Evolutionary conservation across 2,329 filamentous ascomycete species (phyloP), one percentile per base, ranked within the genome.

Genomic region (Trichoderma sp.): DNA sequence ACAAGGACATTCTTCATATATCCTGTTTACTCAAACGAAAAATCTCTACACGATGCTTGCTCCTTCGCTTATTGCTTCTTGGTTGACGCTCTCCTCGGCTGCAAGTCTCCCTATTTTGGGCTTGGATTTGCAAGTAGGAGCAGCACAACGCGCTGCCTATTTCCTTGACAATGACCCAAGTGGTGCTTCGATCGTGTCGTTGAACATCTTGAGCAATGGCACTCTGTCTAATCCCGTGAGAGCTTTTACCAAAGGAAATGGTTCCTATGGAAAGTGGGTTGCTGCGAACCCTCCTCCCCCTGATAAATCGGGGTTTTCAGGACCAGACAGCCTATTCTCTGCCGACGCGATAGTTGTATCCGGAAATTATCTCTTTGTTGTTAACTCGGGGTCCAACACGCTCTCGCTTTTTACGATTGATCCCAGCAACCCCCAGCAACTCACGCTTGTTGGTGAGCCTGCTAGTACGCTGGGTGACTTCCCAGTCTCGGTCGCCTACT

Each of bases 81-180:
- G 21, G n/a, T 10, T 49, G 46, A 24, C 46, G 21, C 46, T 49
- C 46, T 49, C 8, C 46, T 49, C 46, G 46, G 46, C 46, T 13
- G 13, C 46, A 49, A 49, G n/a, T 5, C n/a, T 49, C n/a, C 46
- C 46, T 8, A 3, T 11, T 13, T 21, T 24, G 21, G 46, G 11
- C 8, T 49, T 10, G 14, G 11, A 49, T 21, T 11, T 21, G 32
- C 21, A 59, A 18, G 34, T 21, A 39, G 18, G 13, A 16, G 14
- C 32, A 59, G 56, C 34, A 59, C 34, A n/a, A 59, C 56, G 56
- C 21, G 56, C 56, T 16, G 56, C 34, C 26, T 59, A 59, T 39
- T 59, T 59, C 21, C 56, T 59, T 18, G 56, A 59, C 11, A 59
- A 59, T 26, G 8, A 59, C 21, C 56, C 56, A 16, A 43, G 34